Percentiles rank a stretch among this genome's conserved stretches.
Conservation (phyloP, 2,329 filamentous ascomycete genomes). For the Amphichorda felina region DNA sequence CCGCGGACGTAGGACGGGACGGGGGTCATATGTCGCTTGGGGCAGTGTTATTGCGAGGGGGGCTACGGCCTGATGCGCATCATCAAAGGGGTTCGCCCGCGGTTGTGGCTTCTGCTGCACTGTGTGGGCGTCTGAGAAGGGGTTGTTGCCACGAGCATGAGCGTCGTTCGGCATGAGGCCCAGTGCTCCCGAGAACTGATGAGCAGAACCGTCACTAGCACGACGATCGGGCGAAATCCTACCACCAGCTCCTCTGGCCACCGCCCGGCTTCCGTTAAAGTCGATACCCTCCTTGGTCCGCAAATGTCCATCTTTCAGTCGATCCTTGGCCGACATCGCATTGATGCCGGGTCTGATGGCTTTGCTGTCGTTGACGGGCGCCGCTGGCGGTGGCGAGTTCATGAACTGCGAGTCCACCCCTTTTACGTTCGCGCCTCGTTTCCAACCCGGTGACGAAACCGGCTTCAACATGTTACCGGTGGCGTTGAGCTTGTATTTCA, state of each 20-base stretch:
- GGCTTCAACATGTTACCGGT: conserved; percentile 9
- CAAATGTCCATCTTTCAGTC: conserved; percentile 32
- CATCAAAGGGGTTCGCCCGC: conserved; percentile 6
- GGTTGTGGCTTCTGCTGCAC: conserved; percentile 22
- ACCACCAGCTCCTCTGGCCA: not conserved
- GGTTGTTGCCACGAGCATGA: conserved; percentile 15
- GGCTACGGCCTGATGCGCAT: not conserved
- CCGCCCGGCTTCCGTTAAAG: conserved; percentile 12
- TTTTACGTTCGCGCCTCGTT: conserved; percentile 33
- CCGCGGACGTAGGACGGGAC: not conserved
- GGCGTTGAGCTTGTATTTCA: conserved; percentile 16
- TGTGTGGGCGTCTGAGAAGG: conserved; percentile 37
- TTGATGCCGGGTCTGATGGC: conserved; percentile 5
- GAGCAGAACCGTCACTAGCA: not conserved
- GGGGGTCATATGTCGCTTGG: not conserved
- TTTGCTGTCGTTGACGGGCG: conserved; percentile 1
- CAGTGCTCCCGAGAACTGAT: conserved; percentile 13
- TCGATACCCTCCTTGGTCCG: conserved; percentile 26
- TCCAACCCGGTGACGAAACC: conserved; percentile 5
- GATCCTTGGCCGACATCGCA: conserved; percentile 18
- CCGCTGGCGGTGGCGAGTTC: conserved; percentile 8
- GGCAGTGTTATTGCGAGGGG: too few relatives aligned
- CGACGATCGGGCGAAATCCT: not conserved
- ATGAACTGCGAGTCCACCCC: conserved; percentile 41
- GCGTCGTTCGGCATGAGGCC: conserved; percentile 20